Evolutionary conservation across 352 stramenopile genomes (phyloP).

Genomic region (Nothophytophthora sp.): DNA sequence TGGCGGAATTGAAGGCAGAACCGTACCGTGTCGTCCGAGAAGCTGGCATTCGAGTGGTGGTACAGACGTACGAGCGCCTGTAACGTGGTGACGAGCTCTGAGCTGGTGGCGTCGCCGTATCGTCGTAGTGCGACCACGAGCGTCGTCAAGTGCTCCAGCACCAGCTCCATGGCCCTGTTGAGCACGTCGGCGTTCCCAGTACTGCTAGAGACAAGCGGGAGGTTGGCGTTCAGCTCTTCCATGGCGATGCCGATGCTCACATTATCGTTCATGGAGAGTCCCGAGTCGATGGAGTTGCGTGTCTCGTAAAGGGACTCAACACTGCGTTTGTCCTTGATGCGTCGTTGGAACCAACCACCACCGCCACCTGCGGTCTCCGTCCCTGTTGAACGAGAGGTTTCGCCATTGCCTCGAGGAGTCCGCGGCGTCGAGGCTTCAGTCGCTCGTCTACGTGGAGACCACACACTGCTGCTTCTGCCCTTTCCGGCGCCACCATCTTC

Average conservation of each 20-base stretch:
- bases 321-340: constrained; percentile 30
- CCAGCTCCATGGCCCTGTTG: constrained; percentile 46
- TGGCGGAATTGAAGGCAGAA: too few relatives aligned
- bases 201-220: constrained; percentile 28
- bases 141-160: constrained; percentile 43
- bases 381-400: background rate
- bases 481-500: constrained; percentile 13
- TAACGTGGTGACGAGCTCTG: constrained; percentile 46
- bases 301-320: constrained; percentile 30
- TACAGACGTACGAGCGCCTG: constrained; percentile 55
- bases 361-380: constrained; percentile 18
- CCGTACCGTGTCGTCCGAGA: constrained; percentile 40
- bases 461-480: constrained; percentile 20
- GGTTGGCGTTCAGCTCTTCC: constrained; percentile 62
- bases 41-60: constrained; percentile 38
- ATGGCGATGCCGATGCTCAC: constrained; percentile 42
- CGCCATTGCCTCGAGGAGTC: constrained; percentile 21
- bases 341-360: constrained; percentile 39
- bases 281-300: constrained; percentile 48
- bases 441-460: constrained; percentile 23
- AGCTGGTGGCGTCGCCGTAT: constrained; percentile 33
- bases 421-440: constrained; percentile 13
- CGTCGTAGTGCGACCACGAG: constrained; percentile 37
- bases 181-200: constrained; percentile 35
- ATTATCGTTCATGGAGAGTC: constrained; percentile 51